Conservation (phyloP, 78 protist genomes). For the Speleostelium caveatum region DNA sequence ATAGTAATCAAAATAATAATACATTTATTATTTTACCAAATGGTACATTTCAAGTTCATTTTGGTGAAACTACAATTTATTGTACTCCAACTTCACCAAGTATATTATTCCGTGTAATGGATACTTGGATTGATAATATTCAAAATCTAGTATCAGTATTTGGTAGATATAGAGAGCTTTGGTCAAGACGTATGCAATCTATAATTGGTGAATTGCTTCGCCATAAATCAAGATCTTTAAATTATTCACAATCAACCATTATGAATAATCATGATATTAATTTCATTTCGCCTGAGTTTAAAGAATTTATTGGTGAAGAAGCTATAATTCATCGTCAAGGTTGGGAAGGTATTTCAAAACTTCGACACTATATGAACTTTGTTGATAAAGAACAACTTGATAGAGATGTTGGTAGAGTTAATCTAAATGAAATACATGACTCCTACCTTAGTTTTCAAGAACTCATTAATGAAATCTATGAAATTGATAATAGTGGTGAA, state of each 20-base stretch:
- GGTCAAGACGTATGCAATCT: conserved; percentile 58
- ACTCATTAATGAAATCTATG: conserved; percentile 70
- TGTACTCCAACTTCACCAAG: conserved; percentile 59
- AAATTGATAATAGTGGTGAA: conserved; percentile 69
- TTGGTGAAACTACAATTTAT: conserved; percentile 34
- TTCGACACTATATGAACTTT: conserved; percentile 43
- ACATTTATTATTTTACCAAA: background rate
- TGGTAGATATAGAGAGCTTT: conserved; percentile 50
- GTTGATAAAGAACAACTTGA: conserved; percentile 26
- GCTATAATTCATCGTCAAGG: conserved; percentile 68
- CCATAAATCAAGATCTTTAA: conserved; percentile 8
- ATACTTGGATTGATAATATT: conserved; percentile 53
- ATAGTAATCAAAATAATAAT: background rate
- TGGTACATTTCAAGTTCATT: conserved; percentile 18
- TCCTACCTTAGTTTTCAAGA: conserved; percentile 48
- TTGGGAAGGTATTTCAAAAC: conserved; percentile 49
- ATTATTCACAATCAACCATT: background rate
- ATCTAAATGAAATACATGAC: conserved; percentile 18
- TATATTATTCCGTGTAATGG: conserved; percentile 41
- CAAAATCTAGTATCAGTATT: conserved; percentile 25
- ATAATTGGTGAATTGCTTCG: conserved; percentile 45
- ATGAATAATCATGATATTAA: conserved; percentile 1
- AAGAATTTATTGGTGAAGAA: conserved; percentile 78
- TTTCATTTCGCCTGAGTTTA: conserved; percentile 72
- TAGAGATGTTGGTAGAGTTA: conserved; percentile 8